Base-by-base conservation (phyloP, 2,329 filamentous ascomycete species). In the Daldinia eschscholtzii region DNA sequence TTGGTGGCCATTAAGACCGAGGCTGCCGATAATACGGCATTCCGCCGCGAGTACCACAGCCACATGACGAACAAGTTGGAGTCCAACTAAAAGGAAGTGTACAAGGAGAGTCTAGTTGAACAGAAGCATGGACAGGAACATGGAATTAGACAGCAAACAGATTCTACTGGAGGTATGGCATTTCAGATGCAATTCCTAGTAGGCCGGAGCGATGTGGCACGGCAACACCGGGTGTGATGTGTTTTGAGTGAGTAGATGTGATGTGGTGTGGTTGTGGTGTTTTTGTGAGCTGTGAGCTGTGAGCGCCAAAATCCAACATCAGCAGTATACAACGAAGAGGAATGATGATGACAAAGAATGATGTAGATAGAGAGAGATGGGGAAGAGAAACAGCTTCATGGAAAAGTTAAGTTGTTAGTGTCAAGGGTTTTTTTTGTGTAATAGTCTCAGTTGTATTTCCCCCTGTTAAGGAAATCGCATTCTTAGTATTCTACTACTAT, bases 51-150 rank as follows among this genome's bases (percentile, higher is more conserved):
- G 35, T 57, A 26, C 67, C 59, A 57, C 73, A 77, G 26, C 70
- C 64, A 65, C 75, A 78, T 76, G 50, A 57, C 65, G 55, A 68
- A 68, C 35, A 57, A 59, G 39, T 69, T 53, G 50, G 52, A 57
- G 53, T 64, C 63, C 53, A 52, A 61, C 46, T 62, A 26, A 61
- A 41, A 65, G 56, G 53, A n/a, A 60, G 64, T 46, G 58, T 53
- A 59, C 48, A 26, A 37, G 48, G 30, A 28, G 57, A 53, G 23
- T 55, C 26, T 59, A 53, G 57, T 61, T 58, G 48, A 61, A 62
- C 69, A 68, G 64, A 35, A 35, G 42, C 41, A 64, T 55, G 55
- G 61, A 62, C 69, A 68, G 69, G 55, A 63, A 62, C 69, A 68
- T 71, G 53, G 42, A 50, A 53, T 65, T 60, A 52, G n/a, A 52